phyloP scores from a whole-genome alignment of 2,329 filamentous ascomycete species.

The Trichoderma atroviride region DNA sequence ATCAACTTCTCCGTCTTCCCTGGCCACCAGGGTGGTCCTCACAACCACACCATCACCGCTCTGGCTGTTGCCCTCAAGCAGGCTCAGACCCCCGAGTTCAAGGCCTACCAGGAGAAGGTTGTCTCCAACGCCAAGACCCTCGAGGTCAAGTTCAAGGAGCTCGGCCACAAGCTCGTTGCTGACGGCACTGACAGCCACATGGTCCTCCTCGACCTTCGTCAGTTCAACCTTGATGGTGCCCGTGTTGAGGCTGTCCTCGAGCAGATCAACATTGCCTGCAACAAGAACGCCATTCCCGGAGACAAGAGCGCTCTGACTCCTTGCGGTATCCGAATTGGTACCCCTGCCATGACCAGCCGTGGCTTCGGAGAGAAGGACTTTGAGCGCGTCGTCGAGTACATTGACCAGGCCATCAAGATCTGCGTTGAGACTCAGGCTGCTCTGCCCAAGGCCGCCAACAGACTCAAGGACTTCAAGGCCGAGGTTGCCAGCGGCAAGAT shows the following conservation, averaged over 20 bases:
- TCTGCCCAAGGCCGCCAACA: conserved; percentile 96
- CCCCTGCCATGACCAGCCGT: conserved; percentile 94
- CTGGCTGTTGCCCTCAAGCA: conserved; percentile 94
- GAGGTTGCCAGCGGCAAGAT: conserved; percentile 81
- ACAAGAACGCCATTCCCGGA: conserved; percentile 98
- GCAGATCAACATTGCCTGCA: conserved; percentile 98
- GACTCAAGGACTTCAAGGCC: conserved; percentile 99
- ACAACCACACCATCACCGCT: conserved; percentile 99
- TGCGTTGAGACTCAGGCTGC: conserved; percentile 82
- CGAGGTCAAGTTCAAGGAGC: conserved; percentile 78
- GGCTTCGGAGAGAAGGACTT: conserved; percentile 94
- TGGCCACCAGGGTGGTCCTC: conserved; percentile 95
- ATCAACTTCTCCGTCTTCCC: conserved; percentile 99
- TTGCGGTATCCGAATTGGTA: conserved; percentile 92
- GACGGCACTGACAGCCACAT: conserved; percentile 98
- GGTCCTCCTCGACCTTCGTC: conserved; percentile 91
- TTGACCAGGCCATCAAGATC: conserved; percentile 85
- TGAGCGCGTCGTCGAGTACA: conserved; percentile 84
- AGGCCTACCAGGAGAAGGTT: conserved; percentile 90
- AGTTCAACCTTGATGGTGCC: conserved; percentile 84
- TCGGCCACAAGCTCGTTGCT: conserved; percentile 92
- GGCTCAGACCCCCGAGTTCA: conserved; percentile 87
- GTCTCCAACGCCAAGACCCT: conserved; percentile 91
- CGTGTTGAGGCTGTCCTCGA: conserved; percentile 95
- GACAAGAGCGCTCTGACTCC: conserved; percentile 97